Conservation (phyloP, 2,329 filamentous ascomycete genomes). For the Fusarium gaditjirri region DNA sequence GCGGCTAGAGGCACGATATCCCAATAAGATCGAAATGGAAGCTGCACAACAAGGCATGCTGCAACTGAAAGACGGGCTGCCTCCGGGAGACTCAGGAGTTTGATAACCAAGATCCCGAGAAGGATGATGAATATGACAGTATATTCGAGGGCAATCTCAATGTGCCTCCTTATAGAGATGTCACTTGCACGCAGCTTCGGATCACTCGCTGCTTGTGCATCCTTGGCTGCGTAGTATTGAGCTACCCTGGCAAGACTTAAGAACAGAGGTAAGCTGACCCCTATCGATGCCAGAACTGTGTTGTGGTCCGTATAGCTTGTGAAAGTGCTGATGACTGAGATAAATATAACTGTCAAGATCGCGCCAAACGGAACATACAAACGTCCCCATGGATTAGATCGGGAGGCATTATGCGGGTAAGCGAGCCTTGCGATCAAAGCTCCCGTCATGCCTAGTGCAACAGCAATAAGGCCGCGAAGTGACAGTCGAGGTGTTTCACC, state of each 20-base stretch:
- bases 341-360: slow-evolving; percentile 2
- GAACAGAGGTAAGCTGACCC: slow-evolving; percentile 34
- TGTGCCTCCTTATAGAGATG: slow-evolving; percentile 4
- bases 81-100: slow-evolving; percentile 12
- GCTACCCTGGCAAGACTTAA: slow-evolving; percentile 27
- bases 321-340: neutral
- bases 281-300: slow-evolving; percentile 23
- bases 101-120: neutral
- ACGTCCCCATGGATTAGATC: slow-evolving; percentile 33
- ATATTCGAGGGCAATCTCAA: slow-evolving; percentile 12
- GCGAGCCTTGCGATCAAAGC: slow-evolving; percentile 11
- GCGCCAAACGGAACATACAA: slow-evolving; percentile 30
- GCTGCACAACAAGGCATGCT: slow-evolving; percentile 25
- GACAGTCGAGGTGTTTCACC: slow-evolving; percentile 18
- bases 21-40: slow-evolving; percentile 5
- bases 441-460: slow-evolving; percentile 28
- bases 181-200: slow-evolving; percentile 1
- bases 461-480: slow-evolving; percentile 17
- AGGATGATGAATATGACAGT: slow-evolving; percentile 16
- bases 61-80: slow-evolving; percentile 26
- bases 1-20: neutral
- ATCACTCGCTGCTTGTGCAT: slow-evolving; percentile 10
- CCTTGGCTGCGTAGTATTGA: slow-evolving; percentile 30
- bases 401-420: neutral
- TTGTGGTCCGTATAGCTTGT: neutral